Evolutionary conservation across 2,329 filamentous ascomycete genomes (phyloP), one percentile per base, ranked within the genome.

Genomic region (Venturia aucupariae): DNA sequence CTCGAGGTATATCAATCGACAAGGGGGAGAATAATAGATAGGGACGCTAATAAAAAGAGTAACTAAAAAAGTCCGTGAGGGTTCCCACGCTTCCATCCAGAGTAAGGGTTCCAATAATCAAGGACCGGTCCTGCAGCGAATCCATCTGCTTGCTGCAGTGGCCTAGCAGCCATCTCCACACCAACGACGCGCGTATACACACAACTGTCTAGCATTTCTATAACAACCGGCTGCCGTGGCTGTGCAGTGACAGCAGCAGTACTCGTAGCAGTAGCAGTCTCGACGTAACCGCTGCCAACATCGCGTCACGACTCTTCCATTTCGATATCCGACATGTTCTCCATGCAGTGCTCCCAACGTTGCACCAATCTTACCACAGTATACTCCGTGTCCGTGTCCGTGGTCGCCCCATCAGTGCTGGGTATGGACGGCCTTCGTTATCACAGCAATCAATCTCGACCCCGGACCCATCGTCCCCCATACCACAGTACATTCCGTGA

Each of bases 1-100:
- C 44, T 48, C 44, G 46, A 51, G 46, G 46, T 51, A 51, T 51
- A 51, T 51, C 46, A 51, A 51, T 17, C 10, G 46, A 51, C 46
- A 11, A 27, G 46, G 46, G 46, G 22, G 22, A 27, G 22, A 22
- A 22, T 22, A 51, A 27, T 17, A 19, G 8, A 46, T 51, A 24
- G 46, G 46, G 46, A 51, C 46, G 46, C 46, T 51, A 51, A 17
- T 7, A 27, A 27, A 51, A 24, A 27, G 11, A 51, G 10, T 19
- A 46, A 22, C 44, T 46, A 46, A n/a, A 22, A n/a, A 19, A n/a
- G 44, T 48, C 44, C 44, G 44, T 48, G 44, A 22, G n/a, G 7
- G 7, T 48, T 11, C 48, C 24, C 46, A 38, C 35, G 35, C 35
- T 38, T 38, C 35, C n/a, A n/a, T n/a, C n/a, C n/a, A n/a, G n/a